phyloP scores from a whole-genome alignment of 2,329 filamentous ascomycete genomes.

The Oidium heveae region DNA sequence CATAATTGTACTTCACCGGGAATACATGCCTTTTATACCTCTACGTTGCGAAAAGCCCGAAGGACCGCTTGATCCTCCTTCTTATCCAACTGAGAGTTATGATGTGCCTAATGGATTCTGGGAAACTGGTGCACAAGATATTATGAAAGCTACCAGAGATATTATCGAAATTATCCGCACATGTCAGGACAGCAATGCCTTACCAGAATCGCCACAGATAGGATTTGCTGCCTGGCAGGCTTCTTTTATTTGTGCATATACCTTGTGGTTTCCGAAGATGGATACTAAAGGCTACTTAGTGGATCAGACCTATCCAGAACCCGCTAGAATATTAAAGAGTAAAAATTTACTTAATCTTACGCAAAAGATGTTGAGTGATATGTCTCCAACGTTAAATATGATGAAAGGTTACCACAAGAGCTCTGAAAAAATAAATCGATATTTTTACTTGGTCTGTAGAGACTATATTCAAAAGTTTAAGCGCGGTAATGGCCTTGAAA shows the following conservation, averaged over 20 bases:
- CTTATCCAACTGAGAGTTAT: slow-evolving; percentile 22
- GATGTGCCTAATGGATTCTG: slow-evolving; percentile 30
- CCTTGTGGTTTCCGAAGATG: slow-evolving; percentile 42
- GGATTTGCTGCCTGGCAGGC: slow-evolving; percentile 43
- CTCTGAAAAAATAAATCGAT: slow-evolving; percentile 26
- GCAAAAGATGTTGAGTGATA: slow-evolving; percentile 23
- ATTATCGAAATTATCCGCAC: slow-evolving; percentile 39
- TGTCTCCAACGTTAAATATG: slow-evolving; percentile 28
- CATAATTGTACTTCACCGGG: slow-evolving; percentile 40
- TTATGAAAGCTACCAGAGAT: slow-evolving; percentile 35
- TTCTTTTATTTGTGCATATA: slow-evolving; percentile 39
- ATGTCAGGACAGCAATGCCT: slow-evolving; percentile 30
- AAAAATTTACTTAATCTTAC: slow-evolving; percentile 17
- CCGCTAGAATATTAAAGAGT: not conserved
- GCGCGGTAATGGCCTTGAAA: slow-evolving; percentile 25
- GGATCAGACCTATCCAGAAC: slow-evolving; percentile 1
- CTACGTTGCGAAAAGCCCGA: slow-evolving; percentile 23
- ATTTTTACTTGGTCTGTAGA: slow-evolving; percentile 24
- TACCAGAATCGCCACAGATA: slow-evolving; percentile 40
- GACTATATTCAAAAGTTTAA: slow-evolving; percentile 18
- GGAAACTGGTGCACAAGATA: slow-evolving; percentile 32
- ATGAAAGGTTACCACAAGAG: slow-evolving; percentile 28
- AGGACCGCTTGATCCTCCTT: slow-evolving; percentile 33
- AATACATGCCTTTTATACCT: slow-evolving; percentile 42
- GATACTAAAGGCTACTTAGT: slow-evolving; percentile 30